Conservation (phyloP, 1,284 basidiomycete species). For the Cryptococcus maquisensis region DNA sequence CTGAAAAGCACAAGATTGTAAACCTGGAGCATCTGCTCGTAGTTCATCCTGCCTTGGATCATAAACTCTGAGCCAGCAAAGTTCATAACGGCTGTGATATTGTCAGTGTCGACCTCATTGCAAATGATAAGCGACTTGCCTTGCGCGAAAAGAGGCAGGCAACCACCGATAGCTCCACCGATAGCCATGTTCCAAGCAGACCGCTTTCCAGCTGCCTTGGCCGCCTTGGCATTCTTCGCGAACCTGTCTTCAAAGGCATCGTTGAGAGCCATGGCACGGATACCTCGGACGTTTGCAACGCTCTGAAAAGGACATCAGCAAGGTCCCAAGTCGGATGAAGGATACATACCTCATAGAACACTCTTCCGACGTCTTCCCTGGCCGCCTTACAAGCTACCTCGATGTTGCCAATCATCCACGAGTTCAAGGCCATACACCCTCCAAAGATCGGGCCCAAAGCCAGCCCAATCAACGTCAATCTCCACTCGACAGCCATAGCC, state of each 20-base stretch:
- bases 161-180: slow-evolving; percentile 72
- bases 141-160: slow-evolving; percentile 80
- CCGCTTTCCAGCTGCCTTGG: slow-evolving; percentile 64
- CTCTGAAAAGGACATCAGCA: slow-evolving; percentile 51
- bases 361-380: slow-evolving; percentile 76
- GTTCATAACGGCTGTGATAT: slow-evolving; percentile 69
- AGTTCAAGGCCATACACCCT: slow-evolving; percentile 66
- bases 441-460: slow-evolving; percentile 82
- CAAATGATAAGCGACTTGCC: slow-evolving; percentile 37
- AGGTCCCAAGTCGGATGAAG: neutral
- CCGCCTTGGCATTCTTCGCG: slow-evolving; percentile 58
- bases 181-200: slow-evolving; percentile 80
- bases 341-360: slow-evolving; percentile 72
- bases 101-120: neutral
- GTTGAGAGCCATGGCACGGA: slow-evolving; percentile 87
- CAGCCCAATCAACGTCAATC: slow-evolving; percentile 85
- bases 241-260: slow-evolving; percentile 67
- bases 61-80: slow-evolving; percentile 83
- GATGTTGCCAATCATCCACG: slow-evolving; percentile 62
- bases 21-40: slow-evolving; percentile 80
- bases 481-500: slow-evolving; percentile 85
- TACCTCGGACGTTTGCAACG: slow-evolving; percentile 79
- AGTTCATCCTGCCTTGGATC: slow-evolving; percentile 72
- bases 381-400: slow-evolving; percentile 77
- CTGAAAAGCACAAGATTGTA: slow-evolving; percentile 90